Conservation (phyloP, 148 eudicot genomes). For the Dianthus caryophyllus region DNA sequence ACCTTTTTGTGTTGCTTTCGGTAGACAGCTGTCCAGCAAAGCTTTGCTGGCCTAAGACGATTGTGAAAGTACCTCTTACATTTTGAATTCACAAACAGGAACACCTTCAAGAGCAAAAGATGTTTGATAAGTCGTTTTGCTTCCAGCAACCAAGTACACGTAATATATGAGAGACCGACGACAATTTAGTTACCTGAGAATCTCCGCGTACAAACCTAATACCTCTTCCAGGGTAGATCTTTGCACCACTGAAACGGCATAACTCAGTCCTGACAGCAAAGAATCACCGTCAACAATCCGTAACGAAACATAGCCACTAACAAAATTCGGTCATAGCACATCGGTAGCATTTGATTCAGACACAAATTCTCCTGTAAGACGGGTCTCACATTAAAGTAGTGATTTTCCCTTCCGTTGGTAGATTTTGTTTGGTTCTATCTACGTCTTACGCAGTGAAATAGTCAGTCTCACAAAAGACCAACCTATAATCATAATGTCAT, state of each 20-base stretch:
- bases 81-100: constrained; percentile 55
- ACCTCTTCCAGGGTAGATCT: constrained; percentile 60
- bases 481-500: too few species aligned
- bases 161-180: too few species aligned
- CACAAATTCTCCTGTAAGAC: too few species aligned
- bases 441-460: too few species aligned
- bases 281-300: neutral
- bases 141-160: too few species aligned
- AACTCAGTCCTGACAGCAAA: constrained; percentile 40
- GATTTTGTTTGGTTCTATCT: too few species aligned
- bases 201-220: constrained; percentile 48
- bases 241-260: constrained; percentile 57
- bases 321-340: neutral
- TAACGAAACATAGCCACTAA: neutral
- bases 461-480: too few species aligned
- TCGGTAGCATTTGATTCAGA: too few species aligned
- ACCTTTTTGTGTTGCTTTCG: constrained; percentile 74
- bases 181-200: constrained; percentile 36
- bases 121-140: too few species aligned
- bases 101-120: constrained; percentile 37
- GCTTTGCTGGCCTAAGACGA: constrained; percentile 56
- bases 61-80: constrained; percentile 78
- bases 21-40: constrained; percentile 68
- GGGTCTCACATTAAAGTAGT: too few species aligned
- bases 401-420: too few species aligned